Evolutionary conservation across 2,329 filamentous ascomycete species (phyloP), one percentile per base, ranked within the genome.

Genomic region (Neofusicoccum laricinum): DNA sequence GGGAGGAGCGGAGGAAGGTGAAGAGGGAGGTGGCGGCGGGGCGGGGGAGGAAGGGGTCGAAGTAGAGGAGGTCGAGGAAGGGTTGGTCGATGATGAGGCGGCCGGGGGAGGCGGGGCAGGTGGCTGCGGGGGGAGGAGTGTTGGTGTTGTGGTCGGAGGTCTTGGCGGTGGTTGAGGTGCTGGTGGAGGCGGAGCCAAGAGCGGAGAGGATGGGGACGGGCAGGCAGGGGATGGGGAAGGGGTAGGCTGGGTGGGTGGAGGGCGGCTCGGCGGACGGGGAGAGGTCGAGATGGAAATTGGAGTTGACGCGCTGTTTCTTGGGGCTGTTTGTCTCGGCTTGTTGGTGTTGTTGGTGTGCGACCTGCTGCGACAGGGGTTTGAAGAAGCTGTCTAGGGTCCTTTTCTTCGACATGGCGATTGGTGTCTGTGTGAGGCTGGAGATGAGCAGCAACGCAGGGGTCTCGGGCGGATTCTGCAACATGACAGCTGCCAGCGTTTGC

Each of bases 11-110:
- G 1, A 94, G 81, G 71, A 92, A 92, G 14, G 86, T 78, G 75
- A 93, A 94, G 0, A 92, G 75, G 3, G 85, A 79, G 3, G 81
- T 80, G 19, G 86, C 81, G 11, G 86, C 79, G 12, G 82, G 75
- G 2, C 80, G 77, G 0, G 88, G 84, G 3, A 93, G 82, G 67
- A 90, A 93, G 0, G 90, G 90, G 69, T 91, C 84, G 72, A 89
- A 93, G 76, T 91, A 91, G 8, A 93, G 76, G 0, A 94, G 80
- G 72, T 93, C 89, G 0, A 93, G 82, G 67, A 93, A 85, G 0
- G 86, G 84, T 70, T 90, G 86, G 70, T 92, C 82, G 68, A 86
- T 86, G 68, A 93, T 88, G 2, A 73, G 70, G 50, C 78, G 81
- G 1, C 82, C 85, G 66, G 85, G 79, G 19, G 81, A 77, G 0